Evolutionary conservation across 805 yeast species (phyloP).

Genomic region (Saccharomycopsis oosterbeekiorum): DNA sequence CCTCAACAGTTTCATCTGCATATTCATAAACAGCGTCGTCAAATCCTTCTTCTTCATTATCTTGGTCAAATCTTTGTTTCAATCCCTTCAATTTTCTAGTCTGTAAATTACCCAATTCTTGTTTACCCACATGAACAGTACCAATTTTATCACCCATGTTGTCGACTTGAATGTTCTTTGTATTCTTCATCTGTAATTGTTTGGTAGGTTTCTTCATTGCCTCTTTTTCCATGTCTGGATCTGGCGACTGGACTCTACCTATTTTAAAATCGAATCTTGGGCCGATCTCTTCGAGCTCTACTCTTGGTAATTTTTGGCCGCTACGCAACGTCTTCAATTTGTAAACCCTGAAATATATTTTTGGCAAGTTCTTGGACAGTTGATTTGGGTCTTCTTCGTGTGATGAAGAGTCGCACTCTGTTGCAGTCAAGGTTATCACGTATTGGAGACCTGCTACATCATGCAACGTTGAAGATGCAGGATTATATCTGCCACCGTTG

Average conservation of each 20-base stretch:
- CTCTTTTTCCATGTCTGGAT: conserved; percentile 84
- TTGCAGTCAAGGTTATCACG: conserved; percentile 70
- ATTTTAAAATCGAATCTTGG: conserved; percentile 90
- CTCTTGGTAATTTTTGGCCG: conserved; percentile 85
- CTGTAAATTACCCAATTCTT: conserved; percentile 81
- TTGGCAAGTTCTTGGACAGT: conserved; percentile 49
- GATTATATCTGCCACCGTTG: conserved; percentile 57
- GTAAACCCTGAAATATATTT: conserved; percentile 84
- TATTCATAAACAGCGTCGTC: conserved; percentile 41
- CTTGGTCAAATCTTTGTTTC: conserved; percentile 77
- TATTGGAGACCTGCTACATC: conserved; percentile 95
- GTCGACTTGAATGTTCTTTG: conserved; percentile 85
- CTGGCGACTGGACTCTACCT: conserved; percentile 76
- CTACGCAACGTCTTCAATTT: conserved; percentile 70
- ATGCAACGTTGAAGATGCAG: conserved; percentile 47
- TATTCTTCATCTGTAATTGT: conserved; percentile 69
- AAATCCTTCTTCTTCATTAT: conserved; percentile 34
- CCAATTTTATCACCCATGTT: conserved; percentile 94
- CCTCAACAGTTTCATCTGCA: conserved; percentile 23
- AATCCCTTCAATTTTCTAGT: conserved; percentile 98
- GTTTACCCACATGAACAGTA: conserved; percentile 91
- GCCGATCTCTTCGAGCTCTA: conserved; percentile 90
- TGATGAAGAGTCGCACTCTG: conserved; percentile 20
- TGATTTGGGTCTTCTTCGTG: conserved; percentile 50
- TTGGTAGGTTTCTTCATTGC: conserved; percentile 65